Evolutionary conservation across 1,284 basidiomycete species (phyloP).

Genomic region (Cyathus pygmaeus): DNA sequence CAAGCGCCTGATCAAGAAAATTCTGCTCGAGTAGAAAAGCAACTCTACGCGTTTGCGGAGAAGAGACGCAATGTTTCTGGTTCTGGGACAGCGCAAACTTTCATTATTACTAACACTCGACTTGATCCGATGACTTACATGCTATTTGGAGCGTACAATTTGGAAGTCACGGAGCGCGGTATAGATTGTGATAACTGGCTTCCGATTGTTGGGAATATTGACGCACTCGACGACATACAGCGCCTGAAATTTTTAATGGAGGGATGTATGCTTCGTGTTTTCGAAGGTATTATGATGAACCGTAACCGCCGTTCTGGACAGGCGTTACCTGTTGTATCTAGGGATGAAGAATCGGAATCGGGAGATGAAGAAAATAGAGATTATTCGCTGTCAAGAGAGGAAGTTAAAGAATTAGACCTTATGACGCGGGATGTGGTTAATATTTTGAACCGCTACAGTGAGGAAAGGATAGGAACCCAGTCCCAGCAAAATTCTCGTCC

Average conservation of each 20-base stretch:
- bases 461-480: constrained; percentile 64
- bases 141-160: constrained; percentile 89
- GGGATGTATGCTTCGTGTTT: constrained; percentile 88
- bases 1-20: constrained; percentile 55
- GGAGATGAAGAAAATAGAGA: constrained; percentile 67
- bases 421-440: constrained; percentile 80
- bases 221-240: constrained; percentile 86
- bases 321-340: constrained; percentile 48
- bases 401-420: constrained; percentile 79
- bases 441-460: constrained; percentile 73
- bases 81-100: constrained; percentile 66
- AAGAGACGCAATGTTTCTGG: constrained; percentile 84
- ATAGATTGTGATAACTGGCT: constrained; percentile 93
- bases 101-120: constrained; percentile 84
- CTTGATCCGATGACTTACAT: constrained; percentile 93
- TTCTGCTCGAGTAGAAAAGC: constrained; percentile 61
- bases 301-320: constrained; percentile 44
- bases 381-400: constrained; percentile 66
- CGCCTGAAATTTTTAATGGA: constrained; percentile 88
- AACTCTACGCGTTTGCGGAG: constrained; percentile 87
- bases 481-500: constrained; percentile 71
- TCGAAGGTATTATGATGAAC: constrained; percentile 82
- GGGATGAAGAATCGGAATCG: constrained; percentile 70
- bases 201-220: constrained; percentile 82
- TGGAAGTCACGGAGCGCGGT: constrained; percentile 74